These are phyloP conservation scores for Yarrowia hollandica DNA, from an alignment of 805 yeast species.

Conservation along the genomic window DNA sequence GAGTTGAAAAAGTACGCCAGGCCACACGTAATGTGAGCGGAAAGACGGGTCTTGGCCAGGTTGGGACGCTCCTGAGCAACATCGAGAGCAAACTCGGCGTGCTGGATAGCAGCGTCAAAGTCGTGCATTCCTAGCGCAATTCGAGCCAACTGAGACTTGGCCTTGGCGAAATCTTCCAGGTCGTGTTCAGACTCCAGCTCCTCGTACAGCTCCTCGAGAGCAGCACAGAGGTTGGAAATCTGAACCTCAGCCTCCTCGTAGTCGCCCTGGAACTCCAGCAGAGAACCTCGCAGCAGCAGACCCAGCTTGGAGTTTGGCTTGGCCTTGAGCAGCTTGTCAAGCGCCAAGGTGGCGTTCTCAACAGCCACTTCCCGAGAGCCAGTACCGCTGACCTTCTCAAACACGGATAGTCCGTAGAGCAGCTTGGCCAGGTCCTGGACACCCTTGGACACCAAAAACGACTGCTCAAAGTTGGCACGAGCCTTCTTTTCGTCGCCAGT, in stretches of 20 bases:
- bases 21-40: constrained; percentile 72
- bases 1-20: constrained; percentile 63
- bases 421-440: constrained; percentile 66
- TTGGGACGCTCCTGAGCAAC: constrained; percentile 46
- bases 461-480: constrained; percentile 66
- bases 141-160: constrained; percentile 73
- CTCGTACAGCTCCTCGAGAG: constrained; percentile 61
- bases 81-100: constrained; percentile 57
- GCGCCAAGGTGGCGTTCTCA: constrained; percentile 43
- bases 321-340: constrained; percentile 55
- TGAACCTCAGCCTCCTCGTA: constrained; percentile 55
- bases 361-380: constrained; percentile 28
- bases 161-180: constrained; percentile 53
- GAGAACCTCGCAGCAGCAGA: constrained; percentile 37
- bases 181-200: constrained; percentile 50
- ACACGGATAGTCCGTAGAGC: constrained; percentile 63
- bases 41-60: constrained; percentile 41
- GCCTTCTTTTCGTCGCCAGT: constrained; percentile 49
- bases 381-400: constrained; percentile 42
- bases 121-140: constrained; percentile 60
- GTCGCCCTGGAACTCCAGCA: constrained; percentile 67
- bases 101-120: constrained; percentile 59
- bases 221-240: constrained; percentile 49
- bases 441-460: constrained; percentile 75
- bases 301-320: constrained; percentile 41